Evolutionary conservation across 2,329 filamentous ascomycete genomes (phyloP), one percentile per base, ranked within the genome.

Genomic region (Apiospora kogelbergensis): DNA sequence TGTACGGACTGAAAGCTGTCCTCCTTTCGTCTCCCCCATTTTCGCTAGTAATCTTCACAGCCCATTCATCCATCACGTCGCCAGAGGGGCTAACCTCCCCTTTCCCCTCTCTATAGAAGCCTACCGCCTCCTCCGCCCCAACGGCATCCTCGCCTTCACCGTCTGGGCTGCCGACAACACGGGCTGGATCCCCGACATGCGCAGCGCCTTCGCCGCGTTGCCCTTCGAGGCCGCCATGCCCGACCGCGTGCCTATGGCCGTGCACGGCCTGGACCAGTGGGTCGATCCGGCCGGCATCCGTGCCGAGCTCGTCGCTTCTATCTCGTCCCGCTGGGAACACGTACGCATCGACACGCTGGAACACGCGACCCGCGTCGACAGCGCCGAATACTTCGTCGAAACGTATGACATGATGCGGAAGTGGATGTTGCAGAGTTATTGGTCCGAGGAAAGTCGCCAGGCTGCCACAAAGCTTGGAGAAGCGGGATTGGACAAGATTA

Each of bases 91-190:
- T 60, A n/a, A 60, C 53, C 26, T 6, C 26, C 6, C 26, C 26
- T 7, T 10, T 24, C 6, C 6, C 53, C 5, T 33, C 1, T 15
- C 11, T 11, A 22, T 17, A 42, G 63, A 65, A 33, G 63, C 63
- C 17, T 17, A 65, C 63, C 63, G 63, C 41, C 63, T 65, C 17
- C 63, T 65, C 24, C 63, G 63, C 24, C 63, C 63, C 9, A 22
- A 45, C 24, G 63, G 63, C 41, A 33, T 6, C 24, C 63, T 65
- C 41, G 63, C 41, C 63, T 65, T 65, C 63, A 65, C 22, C 41
- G 63, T 65, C 41, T 65, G 63, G 63, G 24, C 63, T 24, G n/a
- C 13, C 41, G 63, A 41, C 41, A 65, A 65, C 63, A n/a, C 41
- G 41, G 41, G 63, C 24, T 45, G 41, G 41, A 45, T 45, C 15